Base-by-base conservation (phyloP, 2,329 filamentous ascomycete genomes). In the Hymenoscyphus repandus region DNA sequence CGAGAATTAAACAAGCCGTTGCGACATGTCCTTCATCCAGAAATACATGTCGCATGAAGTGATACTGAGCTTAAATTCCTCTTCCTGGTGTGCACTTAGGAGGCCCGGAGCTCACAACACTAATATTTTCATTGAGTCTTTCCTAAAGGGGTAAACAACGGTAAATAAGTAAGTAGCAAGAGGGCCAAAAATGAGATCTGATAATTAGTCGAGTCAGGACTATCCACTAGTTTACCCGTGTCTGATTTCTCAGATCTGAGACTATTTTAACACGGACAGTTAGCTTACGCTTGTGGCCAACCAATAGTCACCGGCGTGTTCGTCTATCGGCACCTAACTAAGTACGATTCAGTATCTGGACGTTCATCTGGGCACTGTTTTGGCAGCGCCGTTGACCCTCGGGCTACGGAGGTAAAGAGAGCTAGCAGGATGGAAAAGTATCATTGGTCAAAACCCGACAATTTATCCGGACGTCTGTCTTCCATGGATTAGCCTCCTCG, bases 1-100 rank as follows among this genome's bases (percentile, higher is more conserved):
- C 22, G 22, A 27, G 22, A 27, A 27, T 20, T 32, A 34, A 17
- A 45, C 42, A 32, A 45, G 30, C 32, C 32, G 39, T 34, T 6
- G n/a, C 31, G n/a, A 17, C 17, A 32, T 32, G 20, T 17, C 17
- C 42, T 32, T 30, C 18, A 30, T 45, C 42, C 30, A 45, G 30
- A 45, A 45, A 45, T 45, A 45, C 42, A 45, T 43, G 27, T 43
- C 31, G 30, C 42, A 45, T 45, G 42, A 43, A 6, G 22, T 42
- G 30, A 15, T 43, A n/a, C 15, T 27, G 22, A 18, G 34, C 22
- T 27, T 27, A 27, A n/a, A 27, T 27, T 27, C 22, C 22, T 27
- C 22, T 27, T 27, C 22, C 22, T 7, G 22, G 22, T 27, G 7
- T 27, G 7, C 22, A 27, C 22, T 27, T 4, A 4, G 7, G 4